Evolutionary conservation across 1,284 basidiomycete genomes (phyloP), one percentile per base, ranked within the genome.

Genomic region (Malassezia caprae): DNA sequence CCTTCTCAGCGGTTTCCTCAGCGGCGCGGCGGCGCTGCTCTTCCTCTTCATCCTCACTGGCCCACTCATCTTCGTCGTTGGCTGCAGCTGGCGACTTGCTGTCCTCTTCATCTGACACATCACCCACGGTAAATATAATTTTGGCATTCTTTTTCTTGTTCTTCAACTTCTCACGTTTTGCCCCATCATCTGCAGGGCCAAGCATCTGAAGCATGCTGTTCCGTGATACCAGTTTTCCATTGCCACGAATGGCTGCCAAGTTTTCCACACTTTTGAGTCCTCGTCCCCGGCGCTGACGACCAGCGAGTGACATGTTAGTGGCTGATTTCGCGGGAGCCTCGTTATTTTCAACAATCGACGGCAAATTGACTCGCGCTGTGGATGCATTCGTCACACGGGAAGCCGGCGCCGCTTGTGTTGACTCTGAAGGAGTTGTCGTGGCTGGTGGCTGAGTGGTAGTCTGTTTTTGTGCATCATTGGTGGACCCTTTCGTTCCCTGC

Each of bases 11-110:
- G 17, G 63, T 68, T 17, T 65, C 63, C 30, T 63, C 60, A 34
- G 63, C 67, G 3, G 71, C 67, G 37, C 62, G 61, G 15, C 64
- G 67, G 4, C 32, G 49, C 17, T 37, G n/a, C 43, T 72, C 64
- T n/a, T 68, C 68, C 44, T 69, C 73, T 31, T 76, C 75, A 31
- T 64, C 62, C 49, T 73, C 75, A 54, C 69, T 71, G 8, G 68
- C 62, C 72, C 74, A 75, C 6, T 65, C 73, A 48, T 70, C 62
- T 54, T 73, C 63, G 52, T 74, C 63, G 26, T 59, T 63, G 41
- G 64, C 61, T 42, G 12, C 50, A 3, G 19, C 24, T 8, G 53
- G n/a, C 31, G 41, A 34, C 19, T 32, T 39, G 6, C 8, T n/a
- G 26, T 62, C 62, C 3, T 66, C 67, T 17, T 62, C 63, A 40